Evolutionary conservation across 2,329 filamentous ascomycete genomes (phyloP), one percentile per base, ranked within the genome.

Genomic region (Diplodia intermedia): DNA sequence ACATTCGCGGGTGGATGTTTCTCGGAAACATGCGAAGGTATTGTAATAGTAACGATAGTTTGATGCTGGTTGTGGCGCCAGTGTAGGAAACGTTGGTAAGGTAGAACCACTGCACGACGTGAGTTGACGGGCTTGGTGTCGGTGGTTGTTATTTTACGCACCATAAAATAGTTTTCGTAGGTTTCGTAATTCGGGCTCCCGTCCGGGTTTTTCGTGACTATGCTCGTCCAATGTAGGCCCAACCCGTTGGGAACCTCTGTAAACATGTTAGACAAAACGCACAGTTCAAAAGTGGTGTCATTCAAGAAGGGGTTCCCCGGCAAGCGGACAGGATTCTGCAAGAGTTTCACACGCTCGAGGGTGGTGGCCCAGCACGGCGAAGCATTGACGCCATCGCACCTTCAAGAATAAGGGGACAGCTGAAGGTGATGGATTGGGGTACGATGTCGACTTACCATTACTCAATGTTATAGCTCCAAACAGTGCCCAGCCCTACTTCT

Each of bases 1-100:
- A 70, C 4, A 76, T 74, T 9, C 72, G 33, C 2, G 68, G 69
- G 38, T 67, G 40, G 38, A 71, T 71, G 18, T 71, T 67, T 31
- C 29, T 54, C 14, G 33, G 36, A 68, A 79, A 79, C 7, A 80
- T 71, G 14, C 78, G 76, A 14, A 75, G 71, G 57, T 78, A 80
- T 65, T 80, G 78, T 52, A 78, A 72, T 4, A 79, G 73, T 20
- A 80, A 75, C 4, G 78, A 72, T 12, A 80, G 71, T 53, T 80
- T 80, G 68, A 80, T 78, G 9, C 76, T 75, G 1, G 75, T 72
- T 1, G 78, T 74, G 36, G 74, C 75, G 7, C 71, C 68, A 55
- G 72, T 71, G 68, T 79, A 79, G 2, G 73, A 69, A 6, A 70
- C 55, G 56, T 79, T 79, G 20, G 74, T 74, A 2, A 72, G 56